These are phyloP conservation scores for Leishmania tropica DNA, from an alignment of 208 protist genomes.

Conservation along the genomic window DNA sequence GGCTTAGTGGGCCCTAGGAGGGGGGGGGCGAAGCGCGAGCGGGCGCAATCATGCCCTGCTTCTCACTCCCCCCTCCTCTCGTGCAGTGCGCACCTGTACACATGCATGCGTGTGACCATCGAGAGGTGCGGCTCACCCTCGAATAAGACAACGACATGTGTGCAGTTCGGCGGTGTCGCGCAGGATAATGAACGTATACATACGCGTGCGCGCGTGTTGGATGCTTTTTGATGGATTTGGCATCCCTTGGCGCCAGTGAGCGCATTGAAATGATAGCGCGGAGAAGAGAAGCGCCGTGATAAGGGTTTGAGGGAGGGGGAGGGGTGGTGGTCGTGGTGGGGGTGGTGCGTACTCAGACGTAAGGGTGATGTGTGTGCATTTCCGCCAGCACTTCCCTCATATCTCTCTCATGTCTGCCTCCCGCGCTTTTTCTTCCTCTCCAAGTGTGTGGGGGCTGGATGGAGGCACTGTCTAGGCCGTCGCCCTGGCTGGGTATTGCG, in stretches of 20 bases:
- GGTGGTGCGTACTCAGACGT: background rate
- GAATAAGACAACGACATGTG: background rate
- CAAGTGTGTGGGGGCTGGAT: background rate
- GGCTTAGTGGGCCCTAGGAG: background rate
- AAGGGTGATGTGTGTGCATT: background rate
- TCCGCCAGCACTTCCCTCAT: background rate
- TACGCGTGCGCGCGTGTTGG: constrained; percentile 13
- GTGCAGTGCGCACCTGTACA: background rate
- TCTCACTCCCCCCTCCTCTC: background rate
- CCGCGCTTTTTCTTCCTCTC: background rate
- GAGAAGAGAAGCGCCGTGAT: background rate
- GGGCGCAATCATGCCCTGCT: background rate
- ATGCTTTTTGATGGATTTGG: too few relatives aligned
- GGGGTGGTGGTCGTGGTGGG: background rate
- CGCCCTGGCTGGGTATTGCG: background rate
- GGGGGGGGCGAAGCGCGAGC: background rate
- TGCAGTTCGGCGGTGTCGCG: background rate
- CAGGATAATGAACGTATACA: background rate
- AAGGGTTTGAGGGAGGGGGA: background rate
- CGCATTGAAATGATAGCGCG: too few relatives aligned
- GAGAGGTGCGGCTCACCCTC: background rate
- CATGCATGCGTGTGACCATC: too few relatives aligned
- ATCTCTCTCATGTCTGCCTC: background rate
- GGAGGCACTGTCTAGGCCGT: background rate
- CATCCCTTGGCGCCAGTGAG: too few relatives aligned